A percentile compares a stretch with the other conserved stretches of the same genome.
These are phyloP conservation scores for Backusella parvicylindrica DNA, from an alignment of 192 early-diverging fungal genomes.

Conservation along the genomic window DNA sequence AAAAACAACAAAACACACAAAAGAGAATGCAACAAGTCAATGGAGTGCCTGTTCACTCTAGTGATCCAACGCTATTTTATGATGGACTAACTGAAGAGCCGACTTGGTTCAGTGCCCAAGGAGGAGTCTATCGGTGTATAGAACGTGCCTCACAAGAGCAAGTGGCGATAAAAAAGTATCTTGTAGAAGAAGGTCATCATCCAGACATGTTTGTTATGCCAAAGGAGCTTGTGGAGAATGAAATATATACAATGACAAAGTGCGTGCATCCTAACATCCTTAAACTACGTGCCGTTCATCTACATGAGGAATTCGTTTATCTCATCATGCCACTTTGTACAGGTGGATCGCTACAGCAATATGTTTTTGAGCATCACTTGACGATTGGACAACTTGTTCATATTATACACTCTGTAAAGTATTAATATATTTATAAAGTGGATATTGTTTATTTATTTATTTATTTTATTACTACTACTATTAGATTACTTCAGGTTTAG, in stretches of 20 bases:
- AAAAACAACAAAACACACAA: neutral
- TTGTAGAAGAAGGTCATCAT: constrained; percentile 30
- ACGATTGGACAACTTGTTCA: constrained; percentile 29
- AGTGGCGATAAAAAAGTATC: constrained; percentile 38
- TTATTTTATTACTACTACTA: neutral
- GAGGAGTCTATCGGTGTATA: constrained; percentile 33
- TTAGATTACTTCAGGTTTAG: constrained; percentile 34
- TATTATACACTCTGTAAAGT: constrained; percentile 32
- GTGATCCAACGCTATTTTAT: constrained; percentile 33
- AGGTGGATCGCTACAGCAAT: constrained; percentile 36
- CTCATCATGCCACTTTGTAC: constrained; percentile 36
- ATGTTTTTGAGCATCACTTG: constrained; percentile 35
- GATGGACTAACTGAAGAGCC: constrained; percentile 31
- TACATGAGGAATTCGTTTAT: constrained; percentile 32
- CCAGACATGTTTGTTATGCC: constrained; percentile 36
- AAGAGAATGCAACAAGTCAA: constrained; percentile 33
- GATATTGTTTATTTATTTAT: neutral
- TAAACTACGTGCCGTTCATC: constrained; percentile 25
- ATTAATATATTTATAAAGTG: neutral
- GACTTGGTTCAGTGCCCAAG: constrained; percentile 38
- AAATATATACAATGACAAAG: constrained; percentile 38
- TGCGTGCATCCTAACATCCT: constrained; percentile 34
- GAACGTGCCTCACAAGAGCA: constrained; percentile 12
- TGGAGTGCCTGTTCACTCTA: constrained; percentile 31
- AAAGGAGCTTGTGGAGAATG: constrained; percentile 37